Base-by-base conservation (phyloP, 2,329 filamentous ascomycete genomes). In the Cladosporium sp. region DNA sequence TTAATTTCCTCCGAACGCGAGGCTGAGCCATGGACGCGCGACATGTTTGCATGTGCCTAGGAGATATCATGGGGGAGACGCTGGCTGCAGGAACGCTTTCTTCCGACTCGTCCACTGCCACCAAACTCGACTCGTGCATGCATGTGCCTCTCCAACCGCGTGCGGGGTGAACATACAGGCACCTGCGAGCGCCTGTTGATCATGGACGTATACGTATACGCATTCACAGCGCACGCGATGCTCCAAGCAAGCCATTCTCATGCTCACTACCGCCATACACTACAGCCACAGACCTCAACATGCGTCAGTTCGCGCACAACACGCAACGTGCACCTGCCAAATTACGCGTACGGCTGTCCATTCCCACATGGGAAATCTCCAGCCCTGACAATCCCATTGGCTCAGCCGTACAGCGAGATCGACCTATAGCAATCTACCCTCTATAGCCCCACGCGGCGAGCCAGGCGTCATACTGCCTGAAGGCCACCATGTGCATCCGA, bases 401-500 rank as follows among this genome's bases (percentile, higher is more conserved):
- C 39, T 13, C 39, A 23, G 7, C 10, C n/a, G 3, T 1, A 46
- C n/a, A 46, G 8, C 39, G n/a, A 46, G 39, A 46, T 46, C 39
- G 39, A 21, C 39, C 56, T 58, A 58, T 58, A 58, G 56, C 56
- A 58, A 58, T 58, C 32, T 58, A 18, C 36, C 14, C 23, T 39
- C 56, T 58, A 58, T 58, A 58, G 23, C 51, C 21, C 34, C 56
- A 58, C 56, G 25, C 56, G 34, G 21, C 56, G 32, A 7, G 18
- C 39, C n/a, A 46, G 39, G 39, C 39, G 39, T 46, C 39, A 46
- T 46, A 23, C n/a, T 46, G 39, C 39, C 8, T 46, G 39, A 46
- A 46, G 39, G 39, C n/a, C 10, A 21, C n/a, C n/a, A 46, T 11
- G 7, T 43, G n/a, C n/a, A 6, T 21, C 39, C 39, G 39, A 46